Conservation (phyloP, 306 rosid species). For the Crotalaria pallida region DNA sequence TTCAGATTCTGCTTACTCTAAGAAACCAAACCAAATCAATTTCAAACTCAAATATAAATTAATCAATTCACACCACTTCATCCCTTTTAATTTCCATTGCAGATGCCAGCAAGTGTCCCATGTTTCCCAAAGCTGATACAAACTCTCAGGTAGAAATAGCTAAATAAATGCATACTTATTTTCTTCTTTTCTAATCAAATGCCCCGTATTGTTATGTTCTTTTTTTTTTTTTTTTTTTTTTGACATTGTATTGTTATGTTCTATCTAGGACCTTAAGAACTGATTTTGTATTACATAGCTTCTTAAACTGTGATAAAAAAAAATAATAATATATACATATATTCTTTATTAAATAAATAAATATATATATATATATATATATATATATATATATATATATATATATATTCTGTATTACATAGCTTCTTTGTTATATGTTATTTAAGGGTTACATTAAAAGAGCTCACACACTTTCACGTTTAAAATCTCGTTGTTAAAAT, state of each 20-base stretch:
- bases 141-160: slow-evolving; percentile 47
- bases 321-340: too few species aligned
- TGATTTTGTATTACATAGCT: not conserved
- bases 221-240: too few species aligned
- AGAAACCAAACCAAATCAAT: not conserved
- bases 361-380: too few species aligned
- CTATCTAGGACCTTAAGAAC: too few species aligned
- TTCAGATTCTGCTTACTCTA: not conserved
- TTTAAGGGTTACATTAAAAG: too few species aligned
- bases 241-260: too few species aligned
- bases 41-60: not conserved
- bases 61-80: not conserved
- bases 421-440: too few species aligned
- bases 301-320: not conserved
- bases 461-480: too few species aligned
- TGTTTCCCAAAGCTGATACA: slow-evolving; percentile 27
- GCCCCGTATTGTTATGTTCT: not conserved
- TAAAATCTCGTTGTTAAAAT: too few species aligned
- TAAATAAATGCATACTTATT: not conserved
- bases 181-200: not conserved
- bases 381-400: too few species aligned
- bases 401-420: not conserved
- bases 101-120: slow-evolving; percentile 37
- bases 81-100: slow-evolving; percentile 24
- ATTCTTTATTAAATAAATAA: not conserved